Evolutionary conservation across 306 rosid genomes (phyloP), one percentile per base, ranked within the genome.

Genomic region (Myrica gale): DNA sequence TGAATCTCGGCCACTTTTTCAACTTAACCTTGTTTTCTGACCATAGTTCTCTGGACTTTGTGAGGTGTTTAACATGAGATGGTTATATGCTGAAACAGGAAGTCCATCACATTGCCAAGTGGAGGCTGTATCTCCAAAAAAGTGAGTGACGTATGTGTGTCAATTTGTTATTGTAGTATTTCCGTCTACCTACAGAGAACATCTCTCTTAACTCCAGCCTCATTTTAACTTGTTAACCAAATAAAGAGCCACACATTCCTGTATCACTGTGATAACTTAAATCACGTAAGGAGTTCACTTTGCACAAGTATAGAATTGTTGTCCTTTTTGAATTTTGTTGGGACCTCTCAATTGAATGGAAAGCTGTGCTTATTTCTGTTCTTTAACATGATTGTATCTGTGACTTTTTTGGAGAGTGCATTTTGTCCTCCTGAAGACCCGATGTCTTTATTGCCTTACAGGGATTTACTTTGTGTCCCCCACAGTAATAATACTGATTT

Each of bases 91-190:
- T 79, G 83, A 79, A 73, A 82, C 85, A 87, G 96, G 82, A 81
- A 58, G 65, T 21, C 82, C 87, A 77, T 82, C 81, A 16, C 68
- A 81, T 80, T 62, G 81, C 79, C 87, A 74, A 76, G 76, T 48
- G 68, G 86, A 84, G 72, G 73, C 83, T 77, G 67, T 56, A 82
- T 88, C 90, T 39, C 88, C 86, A 41, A 78, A 87, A 72, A 89
- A 85, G 98, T 95, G 86, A 87, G 89, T 78, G 21, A 15, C 20
- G 20, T 37, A 43, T 66, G 51, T 68, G 76, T 41, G 52, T 41
- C 13, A 23, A 51, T 6, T 37, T 74, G 45, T 16, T 45, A 37
- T 58, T 74, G 41, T 69, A 56, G 54, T 50, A 53, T 80, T 72
- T 43, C 72, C 74, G 72, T 61, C 67, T 65, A 61, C 68, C 74